Evolutionary conservation across 2,329 filamentous ascomycete genomes (phyloP).

Genomic region (Fusarium praegraminearum): DNA sequence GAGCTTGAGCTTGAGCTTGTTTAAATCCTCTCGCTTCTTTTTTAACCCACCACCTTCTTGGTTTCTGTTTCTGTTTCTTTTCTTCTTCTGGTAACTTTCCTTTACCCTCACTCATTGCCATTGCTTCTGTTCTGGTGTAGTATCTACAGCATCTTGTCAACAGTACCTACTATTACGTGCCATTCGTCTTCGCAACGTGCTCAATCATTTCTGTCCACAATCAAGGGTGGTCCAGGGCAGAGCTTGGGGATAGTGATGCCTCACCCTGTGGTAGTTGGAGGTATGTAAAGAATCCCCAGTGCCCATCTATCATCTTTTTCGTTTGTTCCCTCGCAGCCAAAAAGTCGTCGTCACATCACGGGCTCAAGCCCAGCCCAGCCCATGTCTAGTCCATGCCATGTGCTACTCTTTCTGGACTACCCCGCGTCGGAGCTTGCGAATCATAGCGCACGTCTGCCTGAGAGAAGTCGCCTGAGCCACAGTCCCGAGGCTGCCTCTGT

Average conservation of each 20-base stretch:
- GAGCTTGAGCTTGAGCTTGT: constrained; percentile 1
- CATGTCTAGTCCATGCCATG: constrained; percentile 1
- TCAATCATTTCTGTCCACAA: constrained; percentile 3
- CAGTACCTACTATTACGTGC: background rate
- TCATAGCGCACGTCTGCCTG: constrained; percentile 39
- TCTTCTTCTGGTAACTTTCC: background rate
- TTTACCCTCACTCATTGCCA: background rate
- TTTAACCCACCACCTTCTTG: constrained; percentile 14
- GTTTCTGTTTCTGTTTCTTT: background rate
- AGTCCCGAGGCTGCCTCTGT: constrained; percentile 35
- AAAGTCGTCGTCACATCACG: constrained; percentile 35
- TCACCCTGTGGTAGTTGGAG: constrained; percentile 42
- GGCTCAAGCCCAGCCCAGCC: constrained; percentile 21
- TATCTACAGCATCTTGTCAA: background rate
- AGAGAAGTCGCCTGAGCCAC: constrained; percentile 42
- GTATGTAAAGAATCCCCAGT: constrained; percentile 25
- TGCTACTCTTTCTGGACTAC: constrained; percentile 28
- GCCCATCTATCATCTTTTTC: background rate
- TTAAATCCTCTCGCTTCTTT: constrained; percentile 27
- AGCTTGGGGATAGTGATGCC: constrained; percentile 30
- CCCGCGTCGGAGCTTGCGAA: constrained; percentile 45
- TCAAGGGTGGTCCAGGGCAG: background rate
- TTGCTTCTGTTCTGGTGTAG: constrained; percentile 6
- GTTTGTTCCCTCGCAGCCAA: background rate
- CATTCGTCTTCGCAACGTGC: background rate